Evolutionary conservation across 148 eudicot genomes (phyloP), one percentile per base, ranked within the genome.

Genomic region (Mesembryanthemum crystallinum): DNA sequence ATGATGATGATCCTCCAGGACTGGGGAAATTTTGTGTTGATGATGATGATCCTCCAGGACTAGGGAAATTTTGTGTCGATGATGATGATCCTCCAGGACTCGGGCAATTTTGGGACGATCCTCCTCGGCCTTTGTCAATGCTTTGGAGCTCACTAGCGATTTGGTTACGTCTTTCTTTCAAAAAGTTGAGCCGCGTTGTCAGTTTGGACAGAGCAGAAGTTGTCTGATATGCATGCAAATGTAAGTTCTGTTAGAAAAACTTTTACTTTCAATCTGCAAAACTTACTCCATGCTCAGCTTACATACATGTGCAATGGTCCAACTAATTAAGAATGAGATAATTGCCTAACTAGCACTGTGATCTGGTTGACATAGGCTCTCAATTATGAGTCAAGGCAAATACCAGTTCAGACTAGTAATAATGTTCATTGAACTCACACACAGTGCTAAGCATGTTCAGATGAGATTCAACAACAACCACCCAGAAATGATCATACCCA

Each of bases 151-250:
- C 99, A 72, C 57, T 77, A 57, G 91, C 83, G 28, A 89, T 89
- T 70, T 89, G 97, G 73, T 67, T 79, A 14, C 94, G 86, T 58
- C 90, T 80, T 81, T 92, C 98, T 82, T 96, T 92, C 83, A 96
- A 88, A 87, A 92, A 92, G 88, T 87, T 87, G 69, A 96, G 95
- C 42, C 94, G 78, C 78, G 82, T 90, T 75, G 99, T 86, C 75
- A 95, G 88, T 85, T 89, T 96, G 80, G 98, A 91, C 79, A 92
- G 79, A 21, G 94, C 89, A 33, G 87, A 90, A 67, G 86, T 79
- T 62, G 93, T 80, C 79, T 74, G 67, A 88, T 35, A 35, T n/a
- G n/a, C 95, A 97, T 96, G 90, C 59, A 77, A 42, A 77, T 33
- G 47, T 25, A 69, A 11, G 71, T 25, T 71, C 55, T 64, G 15